phyloP scores from a whole-genome alignment of 306 rosid species.

The Rubus parviflorus region DNA sequence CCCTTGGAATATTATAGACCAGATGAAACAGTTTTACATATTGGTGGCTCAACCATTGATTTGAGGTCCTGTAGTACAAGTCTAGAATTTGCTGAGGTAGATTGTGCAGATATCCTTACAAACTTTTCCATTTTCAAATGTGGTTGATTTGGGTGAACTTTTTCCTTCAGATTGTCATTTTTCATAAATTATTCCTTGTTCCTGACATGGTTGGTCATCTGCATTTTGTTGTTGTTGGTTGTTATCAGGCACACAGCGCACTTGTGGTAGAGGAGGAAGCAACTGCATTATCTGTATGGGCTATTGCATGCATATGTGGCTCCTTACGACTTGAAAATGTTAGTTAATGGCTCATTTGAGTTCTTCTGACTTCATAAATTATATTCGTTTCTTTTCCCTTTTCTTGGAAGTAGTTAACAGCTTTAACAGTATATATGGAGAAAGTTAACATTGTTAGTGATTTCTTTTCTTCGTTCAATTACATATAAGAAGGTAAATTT shows the following conservation, averaged over 20 bases:
- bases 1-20: slow-evolving; percentile 61
- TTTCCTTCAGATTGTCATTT: slow-evolving; percentile 4
- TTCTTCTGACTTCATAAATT: not conserved
- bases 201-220: slow-evolving; percentile 7
- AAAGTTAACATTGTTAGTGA: not conserved
- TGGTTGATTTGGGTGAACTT: slow-evolving; percentile 3
- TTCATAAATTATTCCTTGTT: not conserved
- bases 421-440: not conserved
- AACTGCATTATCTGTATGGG: slow-evolving; percentile 85
- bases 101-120: slow-evolving; percentile 20
- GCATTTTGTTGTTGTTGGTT: slow-evolving; percentile 35
- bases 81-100: slow-evolving; percentile 71
- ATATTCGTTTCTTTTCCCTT: not conserved
- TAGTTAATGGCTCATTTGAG: slow-evolving; percentile 29
- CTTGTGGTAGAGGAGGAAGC: slow-evolving; percentile 94
- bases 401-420: slow-evolving; percentile 3
- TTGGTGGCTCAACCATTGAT: slow-evolving; percentile 67
- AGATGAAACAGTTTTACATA: slow-evolving; percentile 40
- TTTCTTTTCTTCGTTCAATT: not conserved
- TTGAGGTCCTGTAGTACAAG: slow-evolving; percentile 65
- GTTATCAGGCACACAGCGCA: slow-evolving; percentile 70
- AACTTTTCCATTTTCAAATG: not conserved
- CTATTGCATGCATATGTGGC: slow-evolving; percentile 92
- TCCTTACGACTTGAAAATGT: slow-evolving; percentile 95
- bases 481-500: not conserved